Percentiles rank a stretch among this genome's conserved stretches.
phyloP scores from a whole-genome alignment of 2,329 filamentous ascomycete genomes.

The Hypomyces rosellus region DNA sequence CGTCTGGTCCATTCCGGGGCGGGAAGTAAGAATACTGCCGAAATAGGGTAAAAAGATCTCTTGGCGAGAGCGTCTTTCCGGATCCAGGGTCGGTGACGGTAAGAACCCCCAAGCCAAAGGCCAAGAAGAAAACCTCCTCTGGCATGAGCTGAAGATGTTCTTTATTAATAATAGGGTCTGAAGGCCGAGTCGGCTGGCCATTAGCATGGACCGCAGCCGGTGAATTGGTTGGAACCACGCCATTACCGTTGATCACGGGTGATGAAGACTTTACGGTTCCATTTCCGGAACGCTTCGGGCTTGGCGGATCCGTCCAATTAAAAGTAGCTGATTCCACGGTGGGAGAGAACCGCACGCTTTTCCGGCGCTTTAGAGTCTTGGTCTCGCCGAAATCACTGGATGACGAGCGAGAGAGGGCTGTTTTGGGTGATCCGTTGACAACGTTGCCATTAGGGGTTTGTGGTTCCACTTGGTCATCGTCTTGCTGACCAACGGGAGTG shows the following conservation, averaged over 20 bases:
- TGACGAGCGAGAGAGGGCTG: conserved; percentile 10
- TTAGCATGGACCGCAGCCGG: conserved; percentile 6
- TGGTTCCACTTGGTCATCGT: conserved; percentile 7
- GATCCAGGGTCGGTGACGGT: conserved; percentile 49
- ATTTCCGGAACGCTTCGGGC: conserved; percentile 29
- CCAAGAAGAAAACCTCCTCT: conserved; percentile 88
- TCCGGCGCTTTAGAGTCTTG: conserved; percentile 38
- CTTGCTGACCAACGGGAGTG: not conserved
- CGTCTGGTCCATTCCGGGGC: conserved; percentile 34
- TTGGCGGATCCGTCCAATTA: conserved; percentile 45
- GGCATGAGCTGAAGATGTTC: conserved; percentile 90
- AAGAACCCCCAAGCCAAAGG: conserved; percentile 72
- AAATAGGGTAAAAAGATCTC: conserved; percentile 59
- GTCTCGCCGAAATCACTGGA: conserved; percentile 18
- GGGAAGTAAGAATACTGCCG: conserved; percentile 66
- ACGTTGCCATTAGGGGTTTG: conserved; percentile 10
- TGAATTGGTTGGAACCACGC: conserved; percentile 6
- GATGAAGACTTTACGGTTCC: conserved; percentile 16
- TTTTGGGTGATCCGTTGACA: conserved; percentile 2
- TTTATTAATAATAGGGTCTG: conserved; percentile 37
- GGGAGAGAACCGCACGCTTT: conserved; percentile 66
- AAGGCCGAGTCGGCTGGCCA: not conserved
- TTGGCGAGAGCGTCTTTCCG: conserved; percentile 39
- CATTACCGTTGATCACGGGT: conserved; percentile 14
- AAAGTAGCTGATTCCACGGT: conserved; percentile 60